Conservation (phyloP, 768 basidiomycete species). For the Termitomyces sp. region DNA sequence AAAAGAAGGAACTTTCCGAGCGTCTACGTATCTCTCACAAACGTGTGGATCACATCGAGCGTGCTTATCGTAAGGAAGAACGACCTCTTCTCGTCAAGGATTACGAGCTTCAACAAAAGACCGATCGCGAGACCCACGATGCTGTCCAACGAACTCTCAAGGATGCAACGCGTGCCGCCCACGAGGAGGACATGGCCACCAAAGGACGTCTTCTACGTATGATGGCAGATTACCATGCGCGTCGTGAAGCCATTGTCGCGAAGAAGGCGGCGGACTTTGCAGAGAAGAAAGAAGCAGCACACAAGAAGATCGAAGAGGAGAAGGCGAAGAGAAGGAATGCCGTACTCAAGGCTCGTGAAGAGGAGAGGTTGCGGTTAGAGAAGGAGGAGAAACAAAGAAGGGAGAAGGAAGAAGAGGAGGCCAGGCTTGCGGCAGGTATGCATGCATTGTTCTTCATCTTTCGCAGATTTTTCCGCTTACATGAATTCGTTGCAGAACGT, state of each 20-base stretch:
- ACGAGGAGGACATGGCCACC: conserved; percentile 64
- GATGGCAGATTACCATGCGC: conserved; percentile 59
- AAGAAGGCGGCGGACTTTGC: conserved; percentile 66
- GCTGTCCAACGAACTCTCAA: conserved; percentile 52
- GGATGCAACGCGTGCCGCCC: conserved; percentile 51
- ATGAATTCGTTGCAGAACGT: conserved; percentile 33
- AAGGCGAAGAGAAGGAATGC: conserved; percentile 66
- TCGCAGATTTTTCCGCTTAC: not conserved
- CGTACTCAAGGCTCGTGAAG: conserved; percentile 57
- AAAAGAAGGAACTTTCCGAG: conserved; percentile 84
- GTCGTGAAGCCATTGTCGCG: conserved; percentile 50
- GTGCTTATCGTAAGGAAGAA: conserved; percentile 92
- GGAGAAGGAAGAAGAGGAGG: conserved; percentile 56
- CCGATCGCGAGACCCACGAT: conserved; percentile 71
- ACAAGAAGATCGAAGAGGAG: conserved; percentile 77
- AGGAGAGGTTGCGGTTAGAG: conserved; percentile 42
- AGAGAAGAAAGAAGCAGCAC: conserved; percentile 51
- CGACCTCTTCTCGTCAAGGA: conserved; percentile 80
- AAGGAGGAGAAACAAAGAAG: conserved; percentile 33
- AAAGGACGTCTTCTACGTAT: conserved; percentile 77
- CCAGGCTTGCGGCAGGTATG: conserved; percentile 49
- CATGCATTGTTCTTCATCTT: conserved; percentile 13
- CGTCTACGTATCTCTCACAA: conserved; percentile 80
- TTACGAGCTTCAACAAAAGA: conserved; percentile 80
- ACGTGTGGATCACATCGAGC: conserved; percentile 93